Percentiles rank a stretch among this genome's conserved stretches.
phyloP scores from a whole-genome alignment of 2,329 filamentous ascomycete genomes.

The Colletotrichum navitas region DNA sequence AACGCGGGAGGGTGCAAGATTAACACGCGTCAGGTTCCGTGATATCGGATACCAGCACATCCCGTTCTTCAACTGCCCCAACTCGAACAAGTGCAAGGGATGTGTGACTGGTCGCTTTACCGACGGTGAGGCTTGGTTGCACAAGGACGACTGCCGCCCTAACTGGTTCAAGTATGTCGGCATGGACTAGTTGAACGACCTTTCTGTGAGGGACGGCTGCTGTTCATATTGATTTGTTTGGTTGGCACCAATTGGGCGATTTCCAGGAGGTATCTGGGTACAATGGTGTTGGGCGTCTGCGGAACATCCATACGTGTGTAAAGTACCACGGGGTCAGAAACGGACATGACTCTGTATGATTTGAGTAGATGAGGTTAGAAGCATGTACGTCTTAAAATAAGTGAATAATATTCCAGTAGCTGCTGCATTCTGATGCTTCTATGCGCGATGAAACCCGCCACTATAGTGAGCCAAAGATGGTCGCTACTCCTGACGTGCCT shows the following conservation, averaged over 20 bases:
- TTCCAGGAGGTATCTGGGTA: slow-evolving; percentile 39
- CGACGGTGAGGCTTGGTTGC: slow-evolving; percentile 86
- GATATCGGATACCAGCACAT: slow-evolving; percentile 99
- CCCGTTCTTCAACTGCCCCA: slow-evolving; percentile 98
- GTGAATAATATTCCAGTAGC: neutral
- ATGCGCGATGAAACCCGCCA: neutral
- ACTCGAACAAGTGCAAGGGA: slow-evolving; percentile 91
- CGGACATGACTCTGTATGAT: slow-evolving; percentile 41
- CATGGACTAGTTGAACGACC: slow-evolving; percentile 69
- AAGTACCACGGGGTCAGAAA: slow-evolving; percentile 38
- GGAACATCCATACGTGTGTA: slow-evolving; percentile 41
- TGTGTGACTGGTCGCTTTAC: slow-evolving; percentile 91
- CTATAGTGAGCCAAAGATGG: slow-evolving; percentile 65
- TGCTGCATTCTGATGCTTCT: neutral
- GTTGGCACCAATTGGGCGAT: slow-evolving; percentile 37
- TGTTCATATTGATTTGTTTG: slow-evolving; percentile 36
- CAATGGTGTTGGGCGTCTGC: slow-evolving; percentile 40
- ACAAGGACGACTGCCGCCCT: slow-evolving; percentile 92
- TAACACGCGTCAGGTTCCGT: slow-evolving; percentile 79
- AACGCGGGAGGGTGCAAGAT: neutral
- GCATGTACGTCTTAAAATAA: slow-evolving; percentile 8
- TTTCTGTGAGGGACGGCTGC: slow-evolving; percentile 5
- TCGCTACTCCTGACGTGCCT: slow-evolving; percentile 74
- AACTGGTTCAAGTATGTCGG: slow-evolving; percentile 98
- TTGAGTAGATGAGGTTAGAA: slow-evolving; percentile 34